phyloP scores from a whole-genome alignment of 768 basidiomycete species.

The Pulveroboletus sp. region DNA sequence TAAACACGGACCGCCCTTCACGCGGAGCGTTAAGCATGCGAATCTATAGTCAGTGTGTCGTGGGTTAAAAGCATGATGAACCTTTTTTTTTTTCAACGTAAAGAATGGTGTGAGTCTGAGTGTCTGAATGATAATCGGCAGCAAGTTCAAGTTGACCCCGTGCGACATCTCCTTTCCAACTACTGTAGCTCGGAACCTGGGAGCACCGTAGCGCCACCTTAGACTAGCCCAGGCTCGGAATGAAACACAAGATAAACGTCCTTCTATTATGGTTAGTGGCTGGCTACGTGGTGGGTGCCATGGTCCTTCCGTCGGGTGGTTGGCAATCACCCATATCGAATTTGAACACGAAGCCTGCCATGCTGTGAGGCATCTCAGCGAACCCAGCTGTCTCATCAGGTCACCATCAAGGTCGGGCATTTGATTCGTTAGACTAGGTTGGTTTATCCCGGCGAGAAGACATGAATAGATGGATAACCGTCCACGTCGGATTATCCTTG shows the following conservation, averaged over 20 bases:
- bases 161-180: too few relatives aligned
- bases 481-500: background rate
- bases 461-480: background rate
- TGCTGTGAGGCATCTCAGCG: background rate
- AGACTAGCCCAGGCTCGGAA: too few relatives aligned
- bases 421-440: background rate
- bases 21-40: background rate
- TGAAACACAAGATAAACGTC: too few relatives aligned
- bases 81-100: background rate
- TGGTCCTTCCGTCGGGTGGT: too few relatives aligned
- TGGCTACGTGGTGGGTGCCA: too few relatives aligned
- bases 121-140: background rate
- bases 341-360: too few relatives aligned
- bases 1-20: background rate
- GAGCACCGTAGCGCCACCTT: too few relatives aligned
- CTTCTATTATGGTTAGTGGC: background rate
- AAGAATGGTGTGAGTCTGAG: background rate
- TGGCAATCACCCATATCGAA: too few relatives aligned
- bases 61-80: background rate
- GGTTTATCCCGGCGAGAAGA: conserved; percentile 8
- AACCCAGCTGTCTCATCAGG: background rate
- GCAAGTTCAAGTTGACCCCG: background rate
- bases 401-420: background rate
- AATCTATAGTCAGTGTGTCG: background rate
- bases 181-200: too few relatives aligned